These are phyloP conservation scores for Dictyostelium intermedium DNA, from an alignment of 78 protist genomes.

Conservation along the genomic window DNA sequence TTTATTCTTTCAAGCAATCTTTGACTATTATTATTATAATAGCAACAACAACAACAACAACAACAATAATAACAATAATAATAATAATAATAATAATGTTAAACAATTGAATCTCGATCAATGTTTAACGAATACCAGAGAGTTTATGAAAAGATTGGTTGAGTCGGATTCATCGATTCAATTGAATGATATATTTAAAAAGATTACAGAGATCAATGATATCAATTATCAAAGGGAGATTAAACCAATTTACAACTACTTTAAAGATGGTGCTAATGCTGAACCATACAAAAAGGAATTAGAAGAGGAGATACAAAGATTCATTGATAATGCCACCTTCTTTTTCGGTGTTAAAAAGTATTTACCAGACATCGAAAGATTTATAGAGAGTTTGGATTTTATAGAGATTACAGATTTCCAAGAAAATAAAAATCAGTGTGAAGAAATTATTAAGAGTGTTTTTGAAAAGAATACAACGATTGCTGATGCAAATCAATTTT, in stretches of 20 bases:
- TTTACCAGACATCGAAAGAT: background rate
- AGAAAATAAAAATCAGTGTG: background rate
- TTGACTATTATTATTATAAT: background rate
- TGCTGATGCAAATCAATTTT: background rate
- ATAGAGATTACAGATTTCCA: background rate
- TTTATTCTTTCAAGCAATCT: background rate
- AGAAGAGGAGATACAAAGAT: background rate
- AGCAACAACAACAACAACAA: no score
- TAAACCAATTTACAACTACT: background rate
- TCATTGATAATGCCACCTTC: slow-evolving; percentile 12
- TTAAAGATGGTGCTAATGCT: background rate
- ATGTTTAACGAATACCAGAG: background rate
- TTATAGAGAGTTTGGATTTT: background rate
- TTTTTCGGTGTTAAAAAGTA: background rate
- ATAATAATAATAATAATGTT: background rate
- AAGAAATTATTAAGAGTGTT: background rate
- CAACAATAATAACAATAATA: no score
- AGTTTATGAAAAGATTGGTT: background rate
- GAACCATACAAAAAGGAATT: background rate
- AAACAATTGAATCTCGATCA: background rate
- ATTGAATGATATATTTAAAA: slow-evolving; percentile 15
- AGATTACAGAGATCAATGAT: background rate
- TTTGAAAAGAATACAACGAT: background rate
- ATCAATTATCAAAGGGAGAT: background rate
- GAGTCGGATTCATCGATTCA: slow-evolving; percentile 11